A percentile compares a stretch with the other conserved stretches of the same genome.
These are phyloP conservation scores for Euphorbia tirucalli DNA, from an alignment of 345 rosid genomes.

Conservation along the genomic window DNA sequence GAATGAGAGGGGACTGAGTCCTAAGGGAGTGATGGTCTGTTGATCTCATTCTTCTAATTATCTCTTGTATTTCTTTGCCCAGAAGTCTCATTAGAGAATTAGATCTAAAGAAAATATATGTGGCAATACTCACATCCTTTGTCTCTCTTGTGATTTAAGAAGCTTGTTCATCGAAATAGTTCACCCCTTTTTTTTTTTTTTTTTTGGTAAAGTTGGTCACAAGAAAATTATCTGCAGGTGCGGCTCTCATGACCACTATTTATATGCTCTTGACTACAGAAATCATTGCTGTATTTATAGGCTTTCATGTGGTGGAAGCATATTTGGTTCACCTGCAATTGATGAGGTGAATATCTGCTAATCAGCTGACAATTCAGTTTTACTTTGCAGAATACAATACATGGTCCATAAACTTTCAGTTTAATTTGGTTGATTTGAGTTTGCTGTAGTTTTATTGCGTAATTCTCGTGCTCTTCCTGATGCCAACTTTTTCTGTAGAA, in stretches of 20 bases:
- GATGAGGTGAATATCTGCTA: conserved; percentile 58
- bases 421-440: not conserved
- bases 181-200: not conserved
- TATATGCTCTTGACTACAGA: conserved; percentile 85
- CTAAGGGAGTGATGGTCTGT: too few relatives aligned
- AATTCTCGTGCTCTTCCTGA: not conserved
- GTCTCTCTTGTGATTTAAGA: too few relatives aligned
- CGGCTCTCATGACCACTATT: conserved; percentile 82
- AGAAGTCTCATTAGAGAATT: too few relatives aligned
- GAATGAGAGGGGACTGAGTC: too few relatives aligned
- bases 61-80: too few relatives aligned
- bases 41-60: too few relatives aligned
- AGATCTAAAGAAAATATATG: too few relatives aligned
- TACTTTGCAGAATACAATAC: not conserved
- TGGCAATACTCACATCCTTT: too few relatives aligned
- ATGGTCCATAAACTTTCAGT: conserved; percentile 2
- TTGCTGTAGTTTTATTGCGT: not conserved
- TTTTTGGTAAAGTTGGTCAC: not conserved
- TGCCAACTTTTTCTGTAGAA: not conserved
- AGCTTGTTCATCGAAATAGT: not conserved
- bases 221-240: conserved; percentile 53
- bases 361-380: not conserved
- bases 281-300: conserved; percentile 57
- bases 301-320: conserved; percentile 85
- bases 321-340: conserved; percentile 84